Evolutionary conservation across 352 stramenopile species (phyloP).

Genomic region (Phytophthora kernoviae): DNA sequence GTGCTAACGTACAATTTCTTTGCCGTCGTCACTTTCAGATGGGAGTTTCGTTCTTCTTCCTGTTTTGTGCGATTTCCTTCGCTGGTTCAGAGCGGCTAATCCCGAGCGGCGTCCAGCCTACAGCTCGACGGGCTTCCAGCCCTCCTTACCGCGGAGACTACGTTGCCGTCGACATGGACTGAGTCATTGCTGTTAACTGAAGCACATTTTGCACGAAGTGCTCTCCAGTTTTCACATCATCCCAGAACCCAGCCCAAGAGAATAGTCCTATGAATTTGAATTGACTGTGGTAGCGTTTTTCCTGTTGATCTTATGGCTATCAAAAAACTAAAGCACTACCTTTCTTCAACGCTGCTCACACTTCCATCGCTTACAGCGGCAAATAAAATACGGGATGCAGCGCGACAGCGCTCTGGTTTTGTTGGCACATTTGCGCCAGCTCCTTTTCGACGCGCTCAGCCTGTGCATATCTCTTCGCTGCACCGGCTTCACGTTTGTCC

Average conservation of each 20-base stretch:
- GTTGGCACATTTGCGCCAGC: constrained; percentile 32
- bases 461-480: constrained; percentile 46
- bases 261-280: background rate
- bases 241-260: too few species aligned
- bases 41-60: constrained; percentile 62
- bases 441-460: constrained; percentile 45
- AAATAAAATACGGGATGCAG: constrained; percentile 63
- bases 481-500: constrained; percentile 58
- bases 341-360: constrained; percentile 1
- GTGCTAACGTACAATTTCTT: background rate
- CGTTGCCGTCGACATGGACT: constrained; percentile 55
- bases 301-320: constrained; percentile 6
- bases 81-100: constrained; percentile 45
- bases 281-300: background rate
- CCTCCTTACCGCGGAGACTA: constrained; percentile 57
- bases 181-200: constrained; percentile 1
- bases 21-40: constrained; percentile 50
- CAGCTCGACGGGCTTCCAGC: constrained; percentile 28
- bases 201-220: background rate
- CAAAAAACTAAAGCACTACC: background rate
- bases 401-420: constrained; percentile 30
- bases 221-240: background rate
- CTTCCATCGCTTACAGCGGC: constrained; percentile 37
- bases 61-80: constrained; percentile 70
- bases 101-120: constrained; percentile 37